Evolutionary conservation across 2,329 filamentous ascomycete species (phyloP).

Genomic region (Aspergillus sp.): DNA sequence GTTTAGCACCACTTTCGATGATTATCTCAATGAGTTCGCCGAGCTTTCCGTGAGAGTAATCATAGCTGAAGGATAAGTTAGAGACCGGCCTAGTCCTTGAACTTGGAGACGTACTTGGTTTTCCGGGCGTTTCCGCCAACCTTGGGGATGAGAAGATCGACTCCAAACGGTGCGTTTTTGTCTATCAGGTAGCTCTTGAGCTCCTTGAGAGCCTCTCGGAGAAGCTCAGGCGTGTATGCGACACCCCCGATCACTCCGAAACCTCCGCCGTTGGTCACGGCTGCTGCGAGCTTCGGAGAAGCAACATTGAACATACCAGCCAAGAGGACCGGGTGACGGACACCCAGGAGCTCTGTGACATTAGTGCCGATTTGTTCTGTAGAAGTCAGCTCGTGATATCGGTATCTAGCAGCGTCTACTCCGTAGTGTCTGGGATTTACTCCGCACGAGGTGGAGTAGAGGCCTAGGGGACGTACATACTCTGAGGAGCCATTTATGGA

Average conservation of each 20-base stretch:
- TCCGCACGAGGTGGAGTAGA: not conserved
- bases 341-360: slow-evolving; percentile 92
- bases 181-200: slow-evolving; percentile 61
- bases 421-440: not conserved
- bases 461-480: not conserved
- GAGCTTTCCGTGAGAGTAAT: slow-evolving; percentile 99
- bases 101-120: slow-evolving; percentile 66
- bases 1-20: slow-evolving; percentile 84
- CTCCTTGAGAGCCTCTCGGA: slow-evolving; percentile 90
- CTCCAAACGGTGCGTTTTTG: slow-evolving; percentile 23
- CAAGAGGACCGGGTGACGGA: slow-evolving; percentile 92
- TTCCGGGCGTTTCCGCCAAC: slow-evolving; percentile 92
- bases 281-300: slow-evolving; percentile 91
- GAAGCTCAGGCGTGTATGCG: slow-evolving; percentile 94
- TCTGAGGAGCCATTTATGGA: slow-evolving; percentile 8
- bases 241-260: slow-evolving; percentile 92
- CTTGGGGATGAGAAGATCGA: slow-evolving; percentile 76
- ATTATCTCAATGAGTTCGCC: slow-evolving; percentile 85
- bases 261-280: slow-evolving; percentile 94
- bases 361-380: slow-evolving; percentile 86
- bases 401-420: too few relatives aligned
- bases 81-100: not conserved
- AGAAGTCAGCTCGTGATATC: slow-evolving; percentile 17
- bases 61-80: slow-evolving; percentile 65
- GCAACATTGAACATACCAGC: slow-evolving; percentile 99